Evolutionary conservation across 345 rosid genomes (phyloP), one percentile per base, ranked within the genome.

Genomic region (Brassica juncea): DNA sequence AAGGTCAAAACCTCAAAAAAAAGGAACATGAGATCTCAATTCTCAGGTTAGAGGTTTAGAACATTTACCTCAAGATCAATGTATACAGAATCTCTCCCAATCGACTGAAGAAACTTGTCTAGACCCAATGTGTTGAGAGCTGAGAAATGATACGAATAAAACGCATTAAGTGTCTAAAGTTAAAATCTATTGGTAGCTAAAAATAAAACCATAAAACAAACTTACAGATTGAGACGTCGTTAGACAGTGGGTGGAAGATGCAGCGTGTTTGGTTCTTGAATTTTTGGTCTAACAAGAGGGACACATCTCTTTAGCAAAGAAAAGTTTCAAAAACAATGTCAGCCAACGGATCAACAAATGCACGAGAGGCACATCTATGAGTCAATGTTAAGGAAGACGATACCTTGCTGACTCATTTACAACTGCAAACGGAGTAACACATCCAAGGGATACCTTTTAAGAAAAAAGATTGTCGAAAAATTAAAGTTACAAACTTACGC

Each of bases 231-330:
- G 97, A 92, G 80, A 86, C 86, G 47, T 92, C 92, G 54, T 94
- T 94, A 49, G 94, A 86, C 52, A 94, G 82, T 9, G 97, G 99
- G 74, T 94, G 99, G 87, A 94, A 94, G 83, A 94, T 78, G 89
- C 97, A 90, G 65, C 65, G 72, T 37, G 81, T 79, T 63, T 88
- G 92, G 74, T 86, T 74, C 85, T 82, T 87, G 81, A 91, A 87
- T 49, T 88, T 91, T 82, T 87, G 77, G 82, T 92, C 97, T 87
- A 94, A 83, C 88, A 94, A 76, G 34, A 94, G 87, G 0, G 93
- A 83, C 54, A 94, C 97, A 71, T 88, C 85, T 34, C 97, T 94
- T 66, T 81, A 76, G 67, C 83, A 81, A 60, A 71, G 25, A 62
- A 67, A 78, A 1, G 66, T 23, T 61, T 23, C 7, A 1, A 19